A percentile compares a stretch with the other conserved stretches of the same genome.
Conservation (phyloP, 2,329 filamentous ascomycete genomes). For the Claviceps maximensis region DNA sequence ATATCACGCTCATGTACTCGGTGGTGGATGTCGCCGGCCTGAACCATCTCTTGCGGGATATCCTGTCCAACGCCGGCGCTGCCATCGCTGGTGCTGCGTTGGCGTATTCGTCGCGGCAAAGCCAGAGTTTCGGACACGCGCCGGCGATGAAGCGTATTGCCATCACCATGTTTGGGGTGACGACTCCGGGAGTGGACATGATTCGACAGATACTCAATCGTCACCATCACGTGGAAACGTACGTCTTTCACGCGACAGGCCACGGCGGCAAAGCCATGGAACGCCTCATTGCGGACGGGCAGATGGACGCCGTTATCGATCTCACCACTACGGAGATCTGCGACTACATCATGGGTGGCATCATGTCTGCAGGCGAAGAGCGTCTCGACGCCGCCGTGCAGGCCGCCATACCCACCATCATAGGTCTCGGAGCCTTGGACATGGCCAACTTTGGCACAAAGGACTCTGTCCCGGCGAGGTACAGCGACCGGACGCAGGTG, state of each 20-base stretch:
- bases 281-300: constrained; percentile 39
- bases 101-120: constrained; percentile 21
- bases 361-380: constrained; percentile 43
- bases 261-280: constrained; percentile 59
- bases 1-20: constrained; percentile 57
- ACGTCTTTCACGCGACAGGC: constrained; percentile 58
- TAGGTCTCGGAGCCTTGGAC: constrained; percentile 41
- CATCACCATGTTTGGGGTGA: constrained; percentile 65
- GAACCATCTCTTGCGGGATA: constrained; percentile 42
- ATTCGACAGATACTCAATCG: constrained; percentile 37
- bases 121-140: not conserved
- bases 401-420: constrained; percentile 40
- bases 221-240: constrained; percentile 38
- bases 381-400: constrained; percentile 44
- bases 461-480: constrained; percentile 41
- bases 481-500: constrained; percentile 36
- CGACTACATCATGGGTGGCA: constrained; percentile 49
- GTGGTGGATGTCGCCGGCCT: constrained; percentile 58
- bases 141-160: constrained; percentile 36
- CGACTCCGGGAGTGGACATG: constrained; percentile 48
- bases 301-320: constrained; percentile 54
- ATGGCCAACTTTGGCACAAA: constrained; percentile 52
- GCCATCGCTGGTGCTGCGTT: constrained; percentile 46
- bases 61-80: constrained; percentile 50
- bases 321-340: constrained; percentile 60